Evolutionary conservation across 2,329 filamentous ascomycete species (phyloP), one percentile per base, ranked within the genome.

Genomic region (Cercospora brassicicola): DNA sequence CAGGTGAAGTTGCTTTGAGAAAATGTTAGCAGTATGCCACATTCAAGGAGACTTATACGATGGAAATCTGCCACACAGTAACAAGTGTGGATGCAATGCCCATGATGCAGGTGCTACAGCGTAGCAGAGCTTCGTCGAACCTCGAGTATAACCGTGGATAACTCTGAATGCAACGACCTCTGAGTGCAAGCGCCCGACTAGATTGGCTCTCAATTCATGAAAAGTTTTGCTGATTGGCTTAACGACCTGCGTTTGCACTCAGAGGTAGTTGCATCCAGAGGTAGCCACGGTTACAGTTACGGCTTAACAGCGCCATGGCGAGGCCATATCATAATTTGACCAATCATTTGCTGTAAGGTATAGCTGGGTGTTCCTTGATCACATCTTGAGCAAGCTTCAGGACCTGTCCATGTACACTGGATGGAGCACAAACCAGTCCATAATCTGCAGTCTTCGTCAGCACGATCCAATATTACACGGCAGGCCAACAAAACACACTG

Each of bases 381-480:
- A 69, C 68, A 15, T 72, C 65, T 18, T 71, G 69, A 7, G 67
- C 66, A 18, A 68, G 15, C 36, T 68, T 59, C 6, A 74, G 64
- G 2, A 74, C 66, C 10, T 73, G 62, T 4, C 66, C 65, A 66
- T 74, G 73, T 7, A 73, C 70, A 13, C 36, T 62, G 1, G 64
- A 64, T 13, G 73, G 73, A 15, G 73, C 73, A 53, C 73, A 74
- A 9, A 73, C 68, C 18, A 74, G 42, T 7, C 73, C 73, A 60
- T 70, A 71, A 55, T 74, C 68, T 72, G 70, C 15, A 18, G 31
- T 11, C 1, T 11, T 23, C 8, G 39, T 72, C 62, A 72, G 71
- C 33, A 39, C 31, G 10, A 26, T 13, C 10, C 15, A 23, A 59
- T 15, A 4, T 20, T 57, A 6, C n/a, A 28, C 20, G 10, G 20